Conservation (phyloP, 345 rosid species). For the Aethionema arabicum region DNA sequence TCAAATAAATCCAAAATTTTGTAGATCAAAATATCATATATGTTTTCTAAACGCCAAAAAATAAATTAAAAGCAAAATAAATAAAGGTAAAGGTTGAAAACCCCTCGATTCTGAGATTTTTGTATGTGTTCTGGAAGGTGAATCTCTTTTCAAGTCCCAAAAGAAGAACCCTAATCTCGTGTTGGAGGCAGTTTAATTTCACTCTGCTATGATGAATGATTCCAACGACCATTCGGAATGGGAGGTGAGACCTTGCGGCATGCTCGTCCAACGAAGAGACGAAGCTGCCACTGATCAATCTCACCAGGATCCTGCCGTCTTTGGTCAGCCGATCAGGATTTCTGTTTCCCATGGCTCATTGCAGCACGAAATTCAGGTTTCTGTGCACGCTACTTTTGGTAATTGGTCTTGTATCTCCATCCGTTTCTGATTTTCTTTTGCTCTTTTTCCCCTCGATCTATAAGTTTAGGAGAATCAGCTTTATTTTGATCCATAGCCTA, state of each 20-base stretch:
- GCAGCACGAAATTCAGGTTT: conserved; percentile 48
- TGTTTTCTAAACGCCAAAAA: too few species aligned
- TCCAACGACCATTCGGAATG: conserved; percentile 38
- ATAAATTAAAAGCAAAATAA: too few species aligned
- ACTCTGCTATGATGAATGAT: conserved; percentile 26
- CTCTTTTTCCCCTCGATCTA: not conserved
- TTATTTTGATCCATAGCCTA: not conserved
- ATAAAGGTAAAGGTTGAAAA: not conserved
- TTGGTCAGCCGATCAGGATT: conserved; percentile 44
- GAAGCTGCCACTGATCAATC: conserved; percentile 29
- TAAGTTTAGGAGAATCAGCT: not conserved
- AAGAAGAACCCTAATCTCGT: conserved; percentile 30
- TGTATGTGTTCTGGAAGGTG: conserved; percentile 14
- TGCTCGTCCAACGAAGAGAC: conserved; percentile 60
- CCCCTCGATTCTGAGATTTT: not conserved
- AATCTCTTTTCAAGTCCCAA: not conserved
- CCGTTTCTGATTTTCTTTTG: conserved; percentile 3
- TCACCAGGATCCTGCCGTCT: conserved; percentile 29
- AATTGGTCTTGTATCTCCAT: not conserved
- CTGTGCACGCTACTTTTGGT: conserved; percentile 66
- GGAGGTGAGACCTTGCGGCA: conserved; percentile 57
- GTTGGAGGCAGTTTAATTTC: not conserved
- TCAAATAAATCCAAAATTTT: too few species aligned
- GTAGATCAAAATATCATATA: too few species aligned
- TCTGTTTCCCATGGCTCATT: conserved; percentile 50